Evolutionary conservation across 495 filamentous ascomycete species (phyloP).

Genomic region (Aspergillus affinis): DNA sequence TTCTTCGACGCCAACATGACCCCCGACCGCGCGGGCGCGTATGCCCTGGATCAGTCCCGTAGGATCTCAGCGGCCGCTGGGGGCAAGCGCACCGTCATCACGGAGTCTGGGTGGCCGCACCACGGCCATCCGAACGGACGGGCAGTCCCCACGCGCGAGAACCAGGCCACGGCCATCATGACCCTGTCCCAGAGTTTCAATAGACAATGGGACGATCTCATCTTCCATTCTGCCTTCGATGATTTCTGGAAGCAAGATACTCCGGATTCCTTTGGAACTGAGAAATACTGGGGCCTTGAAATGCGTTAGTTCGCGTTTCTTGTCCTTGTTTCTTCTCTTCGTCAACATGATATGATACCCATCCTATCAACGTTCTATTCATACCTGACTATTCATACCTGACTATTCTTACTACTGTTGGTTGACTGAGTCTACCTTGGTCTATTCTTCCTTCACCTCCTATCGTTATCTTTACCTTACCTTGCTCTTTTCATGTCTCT

Average conservation of each 20-base stretch:
- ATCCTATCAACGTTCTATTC: neutral
- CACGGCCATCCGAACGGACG: slow-evolving; percentile 58
- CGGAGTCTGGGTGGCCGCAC: slow-evolving; percentile 84
- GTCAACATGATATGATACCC: neutral
- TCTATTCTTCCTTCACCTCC: neutral
- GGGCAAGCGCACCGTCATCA: slow-evolving; percentile 60
- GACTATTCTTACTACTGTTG: too few relatives aligned
- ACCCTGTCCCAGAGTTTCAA: slow-evolving; percentile 58
- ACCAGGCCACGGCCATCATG: slow-evolving; percentile 63
- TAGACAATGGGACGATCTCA: slow-evolving; percentile 44
- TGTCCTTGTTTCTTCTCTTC: slow-evolving; percentile 4
- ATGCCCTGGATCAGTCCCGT: slow-evolving; percentile 52
- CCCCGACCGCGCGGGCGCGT: slow-evolving; percentile 61
- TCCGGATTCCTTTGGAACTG: slow-evolving; percentile 60
- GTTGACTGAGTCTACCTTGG: neutral
- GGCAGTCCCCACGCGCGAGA: slow-evolving; percentile 60
- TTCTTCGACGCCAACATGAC: slow-evolving; percentile 70
- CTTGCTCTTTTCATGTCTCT: neutral
- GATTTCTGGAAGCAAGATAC: slow-evolving; percentile 76
- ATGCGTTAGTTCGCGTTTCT: slow-evolving; percentile 13
- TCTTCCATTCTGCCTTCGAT: slow-evolving; percentile 76
- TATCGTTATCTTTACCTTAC: neutral
- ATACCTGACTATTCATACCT: too few relatives aligned
- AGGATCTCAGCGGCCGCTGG: slow-evolving; percentile 50
- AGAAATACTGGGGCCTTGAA: slow-evolving; percentile 71